Evolutionary conservation across 2,329 filamentous ascomycete species (phyloP), one percentile per base, ranked within the genome.

Genomic region (Colletotrichum aenigma): DNA sequence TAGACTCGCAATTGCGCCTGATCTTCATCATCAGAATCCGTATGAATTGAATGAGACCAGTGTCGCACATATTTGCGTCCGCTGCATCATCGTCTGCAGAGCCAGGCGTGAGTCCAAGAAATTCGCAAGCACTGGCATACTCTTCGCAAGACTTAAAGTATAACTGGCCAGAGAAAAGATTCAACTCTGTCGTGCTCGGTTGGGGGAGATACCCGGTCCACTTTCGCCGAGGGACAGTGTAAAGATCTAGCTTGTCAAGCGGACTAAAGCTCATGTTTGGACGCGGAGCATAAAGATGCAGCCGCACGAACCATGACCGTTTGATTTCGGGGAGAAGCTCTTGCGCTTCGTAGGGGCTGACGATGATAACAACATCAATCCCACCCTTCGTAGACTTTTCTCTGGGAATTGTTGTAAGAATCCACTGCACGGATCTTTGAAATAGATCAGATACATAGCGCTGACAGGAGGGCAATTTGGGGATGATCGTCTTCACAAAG

Each of bases 91-190:
- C 34, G 4, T 36, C 13, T 36, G 34, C 34, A 36, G 34, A 16
- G 18, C 43, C 76, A 55, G 10, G 71, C 52, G 0, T 70, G 65
- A 94, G 79, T 0, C 91, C 89, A 0, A 94, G 82, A 55, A 87
- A 88, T 1, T 84, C 80, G 75, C 91, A 93, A 0, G 89, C 79
- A 2, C 84, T 80, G 0, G 81, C 77, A 76, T 95, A 95, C 69
- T 94, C 89, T 0, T 83, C 74, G 58, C 87, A 90, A 0, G 85
- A 87, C 0, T 80, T 81, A 12, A 95, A 84, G 78, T 95, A 95
- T 0, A 95, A 85, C 70, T 94, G 92, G 0, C 93, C 94, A 0
- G 94, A 86, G 70, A 95, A 95, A 0, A 95, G 82, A 58, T 93
- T 93, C 0, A 95, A 86, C 71, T 91, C 86, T 0, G 86, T 82